phyloP scores from a whole-genome alignment of 768 basidiomycete genomes.

The Lactarius pseudohatsudake region DNA sequence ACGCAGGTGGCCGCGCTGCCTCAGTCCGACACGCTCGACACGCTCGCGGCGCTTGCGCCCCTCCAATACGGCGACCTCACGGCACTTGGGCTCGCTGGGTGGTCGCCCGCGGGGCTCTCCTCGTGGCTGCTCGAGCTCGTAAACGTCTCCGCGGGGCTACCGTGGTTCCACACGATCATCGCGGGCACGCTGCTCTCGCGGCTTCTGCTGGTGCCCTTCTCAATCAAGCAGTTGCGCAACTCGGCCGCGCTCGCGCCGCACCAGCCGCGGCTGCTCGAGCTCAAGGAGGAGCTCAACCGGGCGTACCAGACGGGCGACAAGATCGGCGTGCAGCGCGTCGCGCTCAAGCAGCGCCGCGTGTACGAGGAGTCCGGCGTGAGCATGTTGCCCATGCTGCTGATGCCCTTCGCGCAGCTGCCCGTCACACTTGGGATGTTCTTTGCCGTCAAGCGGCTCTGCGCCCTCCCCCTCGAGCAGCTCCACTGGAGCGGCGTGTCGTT shows the following conservation, averaged over 20 bases:
- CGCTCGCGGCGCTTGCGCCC: conserved; percentile 37
- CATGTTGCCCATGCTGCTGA: conserved; percentile 52
- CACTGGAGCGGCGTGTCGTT: conserved; percentile 70
- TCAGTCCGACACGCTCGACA: conserved; percentile 5
- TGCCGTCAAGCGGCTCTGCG: conserved; percentile 69
- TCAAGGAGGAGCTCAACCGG: conserved; percentile 49
- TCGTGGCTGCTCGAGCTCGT: conserved; percentile 65
- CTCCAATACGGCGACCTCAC: conserved; percentile 73
- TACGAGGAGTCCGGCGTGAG: conserved; percentile 67
- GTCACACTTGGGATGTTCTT: conserved; percentile 83
- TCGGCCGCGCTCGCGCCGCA: conserved; percentile 59
- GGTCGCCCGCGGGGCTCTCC: conserved; percentile 64
- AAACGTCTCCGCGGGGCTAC: conserved; percentile 66
- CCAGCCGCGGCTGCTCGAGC: conserved; percentile 55
- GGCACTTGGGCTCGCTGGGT: conserved; percentile 60
- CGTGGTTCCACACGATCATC: conserved; percentile 86
- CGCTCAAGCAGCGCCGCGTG: conserved; percentile 49
- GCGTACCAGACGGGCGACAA: conserved; percentile 39
- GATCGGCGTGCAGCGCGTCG: conserved; percentile 43
- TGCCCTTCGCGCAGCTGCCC: conserved; percentile 68
- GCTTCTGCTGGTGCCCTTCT: conserved; percentile 56
- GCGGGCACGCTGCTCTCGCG: conserved; percentile 63
- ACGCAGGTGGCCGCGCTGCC: conserved; percentile 2
- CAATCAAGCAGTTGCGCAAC: conserved; percentile 55
- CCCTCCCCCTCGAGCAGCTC: conserved; percentile 71